Evolutionary conservation across 805 yeast species (phyloP), one percentile per base, ranked within the genome.

Genomic region (Suhomyces prunicola): DNA sequence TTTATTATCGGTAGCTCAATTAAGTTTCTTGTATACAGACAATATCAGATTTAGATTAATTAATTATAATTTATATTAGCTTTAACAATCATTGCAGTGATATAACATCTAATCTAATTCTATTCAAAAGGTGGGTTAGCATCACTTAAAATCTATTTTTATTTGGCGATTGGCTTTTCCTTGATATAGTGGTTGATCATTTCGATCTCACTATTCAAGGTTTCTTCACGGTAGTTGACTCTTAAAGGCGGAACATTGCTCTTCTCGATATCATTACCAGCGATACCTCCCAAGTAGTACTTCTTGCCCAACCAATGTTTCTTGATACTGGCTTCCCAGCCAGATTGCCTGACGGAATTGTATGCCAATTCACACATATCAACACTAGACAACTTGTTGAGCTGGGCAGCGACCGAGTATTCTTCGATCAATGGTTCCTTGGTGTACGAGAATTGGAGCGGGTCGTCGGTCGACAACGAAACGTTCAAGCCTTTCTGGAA

Each of bases 331-430:
- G 85, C 80, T 70, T 94, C 99, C 83, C 92, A 94, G 0, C 99
- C 99, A 64, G 96, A 86, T 77, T 93, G 97, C 54, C 80, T 69
- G 3, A 94, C 98, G 0, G 98, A 92, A 70, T 93, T 92, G 58
- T 85, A 80, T 0, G 99, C 99, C 61, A 94, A 76, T 68, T 94
- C 99, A 67, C 98, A 92, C 96, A 94, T 90, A 70, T 94, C 99
- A 31, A 93, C 98, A 56, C 90, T 85, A 0, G 96, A 90, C 42
- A 94, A 78, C 67, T 94, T 91, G 78, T 92, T 94, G 60, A 94
- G 94, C 71, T 94, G 98, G 0, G 97, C 98, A 6, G 99, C 99
- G 29, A 94, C 98, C 2, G 97, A 90, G 68, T 92, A 94, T 70
- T 94, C 99, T 70, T 94, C 99, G 60, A 94, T 94, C 64, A 94